Percentiles rank a stretch among this genome's conserved stretches.
Evolutionary conservation across 371 early-diverging fungal species (phyloP).

Genomic region (Mucor racemosus): DNA sequence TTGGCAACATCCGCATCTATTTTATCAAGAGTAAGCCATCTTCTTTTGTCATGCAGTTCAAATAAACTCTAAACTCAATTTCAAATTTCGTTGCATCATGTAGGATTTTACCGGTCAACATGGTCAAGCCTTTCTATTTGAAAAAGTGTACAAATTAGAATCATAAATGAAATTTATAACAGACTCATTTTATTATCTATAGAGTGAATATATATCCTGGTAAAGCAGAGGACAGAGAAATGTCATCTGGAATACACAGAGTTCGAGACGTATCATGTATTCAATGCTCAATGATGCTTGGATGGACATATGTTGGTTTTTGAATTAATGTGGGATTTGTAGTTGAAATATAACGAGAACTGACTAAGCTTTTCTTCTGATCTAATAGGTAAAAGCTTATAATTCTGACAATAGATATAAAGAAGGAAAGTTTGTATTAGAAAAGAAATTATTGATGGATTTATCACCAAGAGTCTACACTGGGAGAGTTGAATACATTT

Average conservation of each 20-base stretch:
- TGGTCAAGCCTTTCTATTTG: slow-evolving; percentile 70
- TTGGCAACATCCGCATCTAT: slow-evolving; percentile 68
- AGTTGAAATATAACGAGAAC: neutral
- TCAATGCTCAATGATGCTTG: slow-evolving; percentile 65
- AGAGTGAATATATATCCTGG: slow-evolving; percentile 73
- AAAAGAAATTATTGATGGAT: slow-evolving; percentile 31
- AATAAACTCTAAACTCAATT: neutral
- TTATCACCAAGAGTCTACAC: neutral
- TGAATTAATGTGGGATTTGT: neutral
- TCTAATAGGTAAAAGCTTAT: slow-evolving; percentile 60
- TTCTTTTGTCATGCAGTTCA: neutral
- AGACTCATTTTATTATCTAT: too few relatives aligned
- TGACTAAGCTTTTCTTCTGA: neutral
- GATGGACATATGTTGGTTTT: slow-evolving; percentile 73
- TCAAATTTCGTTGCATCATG: too few relatives aligned
- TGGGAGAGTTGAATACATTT: slow-evolving; percentile 4
- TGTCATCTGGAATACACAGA: slow-evolving; percentile 77
- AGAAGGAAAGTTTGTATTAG: slow-evolving; percentile 77
- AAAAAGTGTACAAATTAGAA: slow-evolving; percentile 55
- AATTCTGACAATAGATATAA: slow-evolving; percentile 71
- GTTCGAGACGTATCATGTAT: slow-evolving; percentile 71
- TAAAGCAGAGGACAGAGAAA: slow-evolving; percentile 57
- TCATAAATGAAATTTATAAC: too few relatives aligned
- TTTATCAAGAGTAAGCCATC: slow-evolving; percentile 63
- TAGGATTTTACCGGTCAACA: slow-evolving; percentile 70